Percentiles rank a stretch among this genome's conserved stretches.
Evolutionary conservation across 768 basidiomycete species (phyloP).

Genomic region (Pleurotus djamor): DNA sequence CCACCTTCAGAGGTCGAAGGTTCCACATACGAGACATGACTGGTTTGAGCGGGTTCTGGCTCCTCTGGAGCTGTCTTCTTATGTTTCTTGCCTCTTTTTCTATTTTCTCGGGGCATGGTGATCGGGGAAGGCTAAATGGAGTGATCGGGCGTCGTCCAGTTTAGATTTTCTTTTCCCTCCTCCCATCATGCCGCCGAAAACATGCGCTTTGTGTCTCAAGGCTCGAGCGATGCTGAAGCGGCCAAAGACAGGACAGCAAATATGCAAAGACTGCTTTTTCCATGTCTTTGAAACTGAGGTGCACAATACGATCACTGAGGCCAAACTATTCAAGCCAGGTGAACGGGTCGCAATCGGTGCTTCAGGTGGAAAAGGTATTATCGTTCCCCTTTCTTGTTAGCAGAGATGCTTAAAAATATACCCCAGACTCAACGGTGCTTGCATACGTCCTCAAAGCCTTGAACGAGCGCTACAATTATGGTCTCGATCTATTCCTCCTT

Average conservation of each 20-base stretch:
- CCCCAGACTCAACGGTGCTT: slow-evolving; percentile 91
- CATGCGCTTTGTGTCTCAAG: slow-evolving; percentile 74
- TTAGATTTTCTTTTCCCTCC: not conserved
- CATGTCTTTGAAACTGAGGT: slow-evolving; percentile 98
- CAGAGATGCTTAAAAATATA: slow-evolving; percentile 6
- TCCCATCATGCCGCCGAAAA: slow-evolving; percentile 69
- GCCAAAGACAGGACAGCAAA: slow-evolving; percentile 96
- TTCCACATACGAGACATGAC: slow-evolving; percentile 11
- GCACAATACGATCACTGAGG: slow-evolving; percentile 89
- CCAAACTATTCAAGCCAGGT: slow-evolving; percentile 81
- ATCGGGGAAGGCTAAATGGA: not conserved
- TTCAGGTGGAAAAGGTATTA: slow-evolving; percentile 93
- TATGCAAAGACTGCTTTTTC: slow-evolving; percentile 96
- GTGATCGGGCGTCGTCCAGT: not conserved
- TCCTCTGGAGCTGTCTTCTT: slow-evolving; percentile 38
- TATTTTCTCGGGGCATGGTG: slow-evolving; percentile 69
- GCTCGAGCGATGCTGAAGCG: slow-evolving; percentile 86
- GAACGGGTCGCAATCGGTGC: slow-evolving; percentile 97
- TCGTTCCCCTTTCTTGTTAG: not conserved
- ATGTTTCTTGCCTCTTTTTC: slow-evolving; percentile 77
- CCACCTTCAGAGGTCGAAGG: slow-evolving; percentile 12
- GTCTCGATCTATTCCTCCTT: slow-evolving; percentile 85
- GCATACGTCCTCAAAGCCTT: slow-evolving; percentile 96
- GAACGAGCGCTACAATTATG: slow-evolving; percentile 93
- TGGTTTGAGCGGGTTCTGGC: slow-evolving; percentile 17